Percentiles rank a stretch among this genome's conserved stretches.
These are phyloP conservation scores for Phytophthora colocasiae DNA, from an alignment of 352 stramenopile genomes.

Conservation along the genomic window DNA sequence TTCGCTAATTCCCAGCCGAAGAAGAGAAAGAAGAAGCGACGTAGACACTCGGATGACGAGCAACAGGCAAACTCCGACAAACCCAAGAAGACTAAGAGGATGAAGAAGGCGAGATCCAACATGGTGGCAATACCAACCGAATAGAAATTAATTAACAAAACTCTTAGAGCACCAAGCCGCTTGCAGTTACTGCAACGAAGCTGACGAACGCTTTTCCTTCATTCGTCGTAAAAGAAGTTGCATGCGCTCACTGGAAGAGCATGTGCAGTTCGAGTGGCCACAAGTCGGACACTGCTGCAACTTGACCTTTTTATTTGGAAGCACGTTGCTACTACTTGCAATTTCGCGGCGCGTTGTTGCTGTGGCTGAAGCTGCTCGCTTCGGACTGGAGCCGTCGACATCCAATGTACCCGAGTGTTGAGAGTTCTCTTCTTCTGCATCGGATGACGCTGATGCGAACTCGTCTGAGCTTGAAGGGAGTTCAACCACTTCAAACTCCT, in stretches of 20 bases:
- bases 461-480: conserved; percentile 66
- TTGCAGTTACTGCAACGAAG: conserved; percentile 31
- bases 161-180: background rate
- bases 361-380: background rate
- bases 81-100: conserved; percentile 20
- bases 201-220: conserved; percentile 46
- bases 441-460: conserved; percentile 19
- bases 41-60: conserved; percentile 13
- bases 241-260: conserved; percentile 49
- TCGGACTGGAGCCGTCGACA: background rate
- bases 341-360: conserved; percentile 7
- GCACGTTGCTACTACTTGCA: too few species aligned
- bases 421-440: conserved; percentile 24
- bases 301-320: conserved; percentile 62
- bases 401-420: background rate
- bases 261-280: conserved; percentile 41
- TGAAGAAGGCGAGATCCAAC: conserved; percentile 9
- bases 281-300: conserved; percentile 45
- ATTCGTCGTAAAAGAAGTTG: conserved; percentile 48
- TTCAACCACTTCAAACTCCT: conserved; percentile 80
- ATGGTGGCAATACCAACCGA: conserved; percentile 22
- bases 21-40: conserved; percentile 41
- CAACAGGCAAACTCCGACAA: background rate
- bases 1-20: conserved; percentile 43
- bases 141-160: conserved; percentile 31